Evolutionary conservation across 2,329 filamentous ascomycete species (phyloP).

Genomic region (Sphaceloma murrayae): DNA sequence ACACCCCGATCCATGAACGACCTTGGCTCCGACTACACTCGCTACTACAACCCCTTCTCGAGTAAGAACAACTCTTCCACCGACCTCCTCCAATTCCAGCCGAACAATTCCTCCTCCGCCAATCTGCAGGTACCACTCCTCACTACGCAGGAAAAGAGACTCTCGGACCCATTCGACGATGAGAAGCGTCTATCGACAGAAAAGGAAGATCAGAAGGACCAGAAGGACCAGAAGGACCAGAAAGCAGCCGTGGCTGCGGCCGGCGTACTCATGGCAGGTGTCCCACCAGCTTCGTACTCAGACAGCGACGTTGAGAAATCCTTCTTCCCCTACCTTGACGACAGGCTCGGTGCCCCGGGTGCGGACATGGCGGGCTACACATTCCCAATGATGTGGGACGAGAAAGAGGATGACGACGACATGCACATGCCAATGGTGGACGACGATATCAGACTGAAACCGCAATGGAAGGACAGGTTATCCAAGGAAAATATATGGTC

Average conservation of each 20-base stretch:
- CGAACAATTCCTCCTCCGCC: conserved; percentile 22
- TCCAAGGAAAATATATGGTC: conserved; percentile 36
- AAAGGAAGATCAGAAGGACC: conserved; percentile 18
- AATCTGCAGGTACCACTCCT: conserved; percentile 19
- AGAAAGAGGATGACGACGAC: conserved; percentile 45
- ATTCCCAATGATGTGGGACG: conserved; percentile 41
- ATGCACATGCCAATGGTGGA: conserved; percentile 45
- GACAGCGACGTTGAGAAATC: conserved; percentile 28
- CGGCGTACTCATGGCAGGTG: conserved; percentile 15
- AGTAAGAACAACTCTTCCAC: conserved; percentile 28
- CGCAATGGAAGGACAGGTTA: conserved; percentile 38
- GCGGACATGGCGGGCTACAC: conserved; percentile 34
- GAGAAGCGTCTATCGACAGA: conserved; percentile 24
- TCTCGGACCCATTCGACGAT: conserved; percentile 29
- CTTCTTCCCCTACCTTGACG: conserved; percentile 37
- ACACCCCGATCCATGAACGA: conserved; percentile 30
- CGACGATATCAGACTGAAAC: conserved; percentile 38
- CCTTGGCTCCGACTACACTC: conserved; percentile 30
- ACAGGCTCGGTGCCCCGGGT: conserved; percentile 38
- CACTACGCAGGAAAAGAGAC: conserved; percentile 22
- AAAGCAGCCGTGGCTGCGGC: conserved; percentile 17
- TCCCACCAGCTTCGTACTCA: neutral
- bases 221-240: conserved; percentile 19
- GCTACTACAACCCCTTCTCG: conserved; percentile 33
- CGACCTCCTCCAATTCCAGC: conserved; percentile 24